Evolutionary conservation across 164 flowering plant species (phyloP).

Genomic region (Stephania yunnanensis): DNA sequence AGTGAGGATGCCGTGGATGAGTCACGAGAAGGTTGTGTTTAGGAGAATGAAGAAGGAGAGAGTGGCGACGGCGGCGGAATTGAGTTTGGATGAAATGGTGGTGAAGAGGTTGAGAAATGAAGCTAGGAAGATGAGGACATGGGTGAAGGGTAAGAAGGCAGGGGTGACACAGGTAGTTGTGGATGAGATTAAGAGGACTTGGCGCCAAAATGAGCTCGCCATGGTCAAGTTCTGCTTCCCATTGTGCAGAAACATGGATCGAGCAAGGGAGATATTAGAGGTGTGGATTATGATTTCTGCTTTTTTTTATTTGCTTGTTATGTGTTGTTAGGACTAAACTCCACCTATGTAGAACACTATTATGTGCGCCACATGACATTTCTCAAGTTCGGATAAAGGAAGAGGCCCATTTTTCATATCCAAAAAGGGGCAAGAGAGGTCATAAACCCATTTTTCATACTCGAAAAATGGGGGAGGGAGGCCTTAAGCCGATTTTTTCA

Average conservation of each 20-base stretch:
- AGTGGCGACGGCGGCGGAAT: constrained; percentile 43
- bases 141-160: constrained; percentile 87
- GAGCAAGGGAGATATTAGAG: constrained; percentile 91
- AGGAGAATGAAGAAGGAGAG: constrained; percentile 57
- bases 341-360: no score
- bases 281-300: constrained; percentile 22
- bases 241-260: constrained; percentile 75
- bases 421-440: no score
- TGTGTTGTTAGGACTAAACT: background rate
- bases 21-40: constrained; percentile 39
- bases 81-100: constrained; percentile 44
- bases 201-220: constrained; percentile 73
- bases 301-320: background rate
- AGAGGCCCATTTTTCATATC: no score
- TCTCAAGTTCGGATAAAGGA: no score
- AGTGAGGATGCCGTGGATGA: constrained; percentile 67
- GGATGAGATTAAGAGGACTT: constrained; percentile 44
- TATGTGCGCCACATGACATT: no score
- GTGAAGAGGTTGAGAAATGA: constrained; percentile 63
- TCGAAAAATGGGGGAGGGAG: no score
- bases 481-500: no score
- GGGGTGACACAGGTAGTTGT: constrained; percentile 74
- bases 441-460: no score
- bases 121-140: constrained; percentile 52
- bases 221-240: constrained; percentile 80